phyloP scores from a whole-genome alignment of 176 grass and related monocot species.

The Olyra latifolia region DNA sequence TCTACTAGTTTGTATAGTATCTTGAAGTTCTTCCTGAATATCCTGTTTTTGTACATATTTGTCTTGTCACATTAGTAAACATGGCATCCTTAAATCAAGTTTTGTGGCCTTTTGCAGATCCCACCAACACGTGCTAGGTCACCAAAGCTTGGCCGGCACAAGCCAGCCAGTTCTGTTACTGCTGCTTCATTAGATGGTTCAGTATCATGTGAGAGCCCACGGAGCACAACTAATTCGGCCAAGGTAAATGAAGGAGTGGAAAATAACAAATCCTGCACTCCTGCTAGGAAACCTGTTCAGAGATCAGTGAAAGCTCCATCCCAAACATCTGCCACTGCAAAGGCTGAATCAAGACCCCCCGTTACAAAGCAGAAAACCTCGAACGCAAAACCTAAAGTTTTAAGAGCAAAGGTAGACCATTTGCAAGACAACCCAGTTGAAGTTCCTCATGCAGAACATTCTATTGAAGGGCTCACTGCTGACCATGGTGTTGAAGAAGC shows the following conservation, averaged over 20 bases:
- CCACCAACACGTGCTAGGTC: conserved; percentile 88
- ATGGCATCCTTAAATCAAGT: conserved; percentile 22
- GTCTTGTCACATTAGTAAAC: neutral
- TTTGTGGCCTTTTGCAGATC: conserved; percentile 57
- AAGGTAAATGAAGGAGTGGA: conserved; percentile 46
- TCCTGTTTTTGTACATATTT: neutral
- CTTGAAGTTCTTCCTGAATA: neutral
- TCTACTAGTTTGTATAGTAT: neutral
- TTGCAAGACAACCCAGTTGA: conserved; percentile 32
- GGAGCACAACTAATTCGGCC: conserved; percentile 29
- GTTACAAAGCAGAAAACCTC: conserved; percentile 44
- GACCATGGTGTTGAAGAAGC: conserved; percentile 45
- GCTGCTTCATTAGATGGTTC: conserved; percentile 61
- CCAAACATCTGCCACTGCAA: conserved; percentile 21
- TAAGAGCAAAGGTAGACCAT: conserved; percentile 51
- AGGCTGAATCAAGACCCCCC: conserved; percentile 42
- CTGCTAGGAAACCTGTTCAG: conserved; percentile 55
- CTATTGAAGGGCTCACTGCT: conserved; percentile 8
- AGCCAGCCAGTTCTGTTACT: conserved; percentile 45
- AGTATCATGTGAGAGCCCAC: conserved; percentile 54
- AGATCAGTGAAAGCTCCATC: conserved; percentile 44
- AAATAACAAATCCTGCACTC: conserved; percentile 34
- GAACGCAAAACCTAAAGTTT: conserved; percentile 53
- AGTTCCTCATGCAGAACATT: conserved; percentile 36
- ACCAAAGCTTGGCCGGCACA: conserved; percentile 88